Evolutionary conservation across 257 asterid species (phyloP), one percentile per base, ranked within the genome.

Genomic region (Rhazya stricta): DNA sequence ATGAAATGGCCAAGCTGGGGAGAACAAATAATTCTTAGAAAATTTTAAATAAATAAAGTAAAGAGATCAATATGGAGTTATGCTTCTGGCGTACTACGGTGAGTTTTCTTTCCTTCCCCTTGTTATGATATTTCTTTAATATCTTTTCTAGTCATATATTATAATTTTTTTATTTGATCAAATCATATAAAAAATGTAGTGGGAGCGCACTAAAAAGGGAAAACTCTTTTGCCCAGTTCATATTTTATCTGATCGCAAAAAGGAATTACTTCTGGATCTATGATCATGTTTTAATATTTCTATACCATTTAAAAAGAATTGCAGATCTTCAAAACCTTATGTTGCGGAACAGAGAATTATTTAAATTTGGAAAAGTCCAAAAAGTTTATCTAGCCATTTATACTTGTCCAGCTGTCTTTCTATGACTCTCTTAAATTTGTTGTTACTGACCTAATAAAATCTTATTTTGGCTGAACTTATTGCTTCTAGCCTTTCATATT

Each of bases 361-460:
- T 37, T 56, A 51, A 62, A 27, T 71, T 53, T 62, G 71, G 63
- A 30, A 51, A 10, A 13, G 74, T 39, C 45, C 77, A 6, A 63
- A 65, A 62, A 62, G 83, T n/a, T 48, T 75, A 45, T 51, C 80
- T 74, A 74, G 57, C 82, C 82, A 67, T 74, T 79, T 74, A 43
- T 79, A 56, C 51, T 80, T 13, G 74, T 74, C 50, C 77, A 62
- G 70, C 30, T 66, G 71, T 66, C 32, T 30, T 21, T 65, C 19
- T 63, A 2, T 62, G 12, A 62, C 12, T 16, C 25, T 62, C 9
- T 30, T 62, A 30, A 16, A 29, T 4, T 62, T 62, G 68, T 62
- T 2, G 63, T 25, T n/a, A 27, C 66, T 58, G n/a, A n/a, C n/a
- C n/a, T 32, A 62, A 18, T 11, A 11, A 62, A 25, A 62, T 30